Conservation (phyloP, 176 grass and related monocot genomes). For the Ampelocalamus luodianensis region DNA sequence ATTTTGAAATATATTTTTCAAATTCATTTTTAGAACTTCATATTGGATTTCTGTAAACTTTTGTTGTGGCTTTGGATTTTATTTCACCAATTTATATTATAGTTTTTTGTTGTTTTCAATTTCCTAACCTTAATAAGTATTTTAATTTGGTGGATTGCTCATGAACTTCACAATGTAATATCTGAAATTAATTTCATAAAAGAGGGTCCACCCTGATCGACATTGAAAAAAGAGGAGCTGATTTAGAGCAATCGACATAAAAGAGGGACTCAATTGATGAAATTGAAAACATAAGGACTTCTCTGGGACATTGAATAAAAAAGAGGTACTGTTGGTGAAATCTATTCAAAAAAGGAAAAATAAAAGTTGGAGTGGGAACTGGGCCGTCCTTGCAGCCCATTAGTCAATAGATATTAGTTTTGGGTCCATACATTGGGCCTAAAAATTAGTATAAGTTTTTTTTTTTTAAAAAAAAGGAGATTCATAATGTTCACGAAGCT, state of each 20-base stretch:
- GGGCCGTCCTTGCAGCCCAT: not conserved
- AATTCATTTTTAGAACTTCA: not conserved
- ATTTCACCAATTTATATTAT: not conserved
- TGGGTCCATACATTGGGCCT: not conserved
- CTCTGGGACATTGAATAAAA: not conserved
- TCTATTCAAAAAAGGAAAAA: not conserved
- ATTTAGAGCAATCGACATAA: not conserved
- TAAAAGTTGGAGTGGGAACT: not conserved
- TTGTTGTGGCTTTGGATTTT: not conserved
- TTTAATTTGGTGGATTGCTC: not conserved
- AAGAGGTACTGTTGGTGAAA: not conserved
- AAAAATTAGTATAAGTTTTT: not conserved
- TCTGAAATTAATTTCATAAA: too few relatives aligned
- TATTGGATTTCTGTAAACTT: not conserved
- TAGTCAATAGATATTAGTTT: not conserved
- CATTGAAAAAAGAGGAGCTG: not conserved
- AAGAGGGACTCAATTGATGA: not conserved
- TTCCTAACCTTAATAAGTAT: not conserved
- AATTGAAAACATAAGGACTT: not conserved
- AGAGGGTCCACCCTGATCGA: not conserved
- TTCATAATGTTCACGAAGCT: not conserved
- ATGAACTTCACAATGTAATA: not conserved
- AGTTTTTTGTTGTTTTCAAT: not conserved
- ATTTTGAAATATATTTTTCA: not conserved
- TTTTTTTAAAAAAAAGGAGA: not conserved